Evolutionary conservation across 1,139 yeast genomes (phyloP).

Genomic region (Zhuliangozyma blackwelliae): DNA sequence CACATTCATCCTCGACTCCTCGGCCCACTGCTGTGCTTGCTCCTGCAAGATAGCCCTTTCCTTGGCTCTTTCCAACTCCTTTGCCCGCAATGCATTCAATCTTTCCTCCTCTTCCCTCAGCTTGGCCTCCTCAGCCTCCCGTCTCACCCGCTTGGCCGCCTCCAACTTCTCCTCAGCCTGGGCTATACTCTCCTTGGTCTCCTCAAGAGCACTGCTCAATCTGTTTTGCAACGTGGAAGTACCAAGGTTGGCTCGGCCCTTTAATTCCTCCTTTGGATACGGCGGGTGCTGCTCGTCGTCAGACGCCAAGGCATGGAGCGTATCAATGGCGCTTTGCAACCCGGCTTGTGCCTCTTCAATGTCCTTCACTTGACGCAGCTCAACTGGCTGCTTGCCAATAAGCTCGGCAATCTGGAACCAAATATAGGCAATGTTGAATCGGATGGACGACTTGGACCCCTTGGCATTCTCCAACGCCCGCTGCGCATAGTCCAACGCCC

Average conservation of each 20-base stretch:
- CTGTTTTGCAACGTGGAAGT: slow-evolving; percentile 69
- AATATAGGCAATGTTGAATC: slow-evolving; percentile 79
- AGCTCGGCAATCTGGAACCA: slow-evolving; percentile 87
- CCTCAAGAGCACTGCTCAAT: slow-evolving; percentile 64
- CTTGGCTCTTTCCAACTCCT: slow-evolving; percentile 53
- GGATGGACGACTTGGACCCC: slow-evolving; percentile 40
- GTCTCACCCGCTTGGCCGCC: slow-evolving; percentile 67
- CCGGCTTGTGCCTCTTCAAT: slow-evolving; percentile 56
- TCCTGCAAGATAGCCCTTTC: slow-evolving; percentile 73
- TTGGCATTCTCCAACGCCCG: slow-evolving; percentile 47
- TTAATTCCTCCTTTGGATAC: slow-evolving; percentile 72
- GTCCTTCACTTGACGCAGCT: slow-evolving; percentile 58
- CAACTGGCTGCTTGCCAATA: slow-evolving; percentile 58
- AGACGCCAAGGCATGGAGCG: slow-evolving; percentile 56
- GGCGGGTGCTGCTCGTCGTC: slow-evolving; percentile 60
- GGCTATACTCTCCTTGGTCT: slow-evolving; percentile 66
- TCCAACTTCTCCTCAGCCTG: slow-evolving; percentile 58
- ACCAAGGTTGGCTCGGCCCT: slow-evolving; percentile 83
- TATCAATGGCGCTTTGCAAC: slow-evolving; percentile 58
- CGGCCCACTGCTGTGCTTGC: slow-evolving; percentile 81
- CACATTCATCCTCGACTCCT: slow-evolving; percentile 40
- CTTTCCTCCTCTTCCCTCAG: slow-evolving; percentile 31
- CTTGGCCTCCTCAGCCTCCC: slow-evolving; percentile 38
- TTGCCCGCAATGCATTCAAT: slow-evolving; percentile 38
- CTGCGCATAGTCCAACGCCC: slow-evolving; percentile 59